Evolutionary conservation across 164 flowering plant species (phyloP).

Genomic region (Akebia trifoliata): DNA sequence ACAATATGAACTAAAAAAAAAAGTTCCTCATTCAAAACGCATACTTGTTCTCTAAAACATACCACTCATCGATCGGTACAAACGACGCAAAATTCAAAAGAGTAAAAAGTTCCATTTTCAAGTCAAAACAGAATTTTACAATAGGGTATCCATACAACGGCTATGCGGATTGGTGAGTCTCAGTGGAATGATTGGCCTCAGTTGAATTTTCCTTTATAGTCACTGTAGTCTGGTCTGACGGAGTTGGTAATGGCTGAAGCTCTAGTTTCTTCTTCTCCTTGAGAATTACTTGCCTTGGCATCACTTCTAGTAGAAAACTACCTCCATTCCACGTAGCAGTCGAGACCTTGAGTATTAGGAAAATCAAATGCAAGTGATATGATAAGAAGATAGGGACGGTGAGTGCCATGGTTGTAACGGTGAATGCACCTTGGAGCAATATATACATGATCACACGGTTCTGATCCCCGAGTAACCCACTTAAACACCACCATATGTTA

Average conservation of each 20-base stretch:
- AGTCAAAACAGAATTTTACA: conserved; percentile 9
- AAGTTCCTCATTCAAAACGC: too few species aligned
- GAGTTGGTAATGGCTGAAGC: conserved; percentile 30
- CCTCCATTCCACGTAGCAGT: conserved; percentile 95
- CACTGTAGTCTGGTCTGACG: conserved; percentile 11
- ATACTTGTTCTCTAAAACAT: too few species aligned
- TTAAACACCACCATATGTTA: conserved; percentile 88
- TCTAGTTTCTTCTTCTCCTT: conserved; percentile 83
- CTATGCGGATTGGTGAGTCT: conserved; percentile 14
- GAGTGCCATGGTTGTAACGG: conserved; percentile 88
- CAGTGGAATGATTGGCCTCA: conserved; percentile 7
- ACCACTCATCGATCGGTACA: too few species aligned
- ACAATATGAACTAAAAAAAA: neutral
- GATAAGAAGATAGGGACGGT: conserved; percentile 92
- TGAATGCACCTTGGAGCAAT: conserved; percentile 71
- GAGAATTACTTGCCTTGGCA: conserved; percentile 88
- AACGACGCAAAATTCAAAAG: too few species aligned
- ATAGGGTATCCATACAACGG: conserved; percentile 2
- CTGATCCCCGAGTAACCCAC: conserved; percentile 91
- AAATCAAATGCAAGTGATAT: conserved; percentile 55
- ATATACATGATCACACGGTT: conserved; percentile 86
- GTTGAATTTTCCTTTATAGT: conserved; percentile 7
- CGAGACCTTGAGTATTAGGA: conserved; percentile 84
- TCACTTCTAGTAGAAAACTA: conserved; percentile 84
- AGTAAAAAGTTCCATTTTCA: too few species aligned